Conservation (phyloP, 495 filamentous ascomycete genomes). For the Xylaria nigripes region DNA sequence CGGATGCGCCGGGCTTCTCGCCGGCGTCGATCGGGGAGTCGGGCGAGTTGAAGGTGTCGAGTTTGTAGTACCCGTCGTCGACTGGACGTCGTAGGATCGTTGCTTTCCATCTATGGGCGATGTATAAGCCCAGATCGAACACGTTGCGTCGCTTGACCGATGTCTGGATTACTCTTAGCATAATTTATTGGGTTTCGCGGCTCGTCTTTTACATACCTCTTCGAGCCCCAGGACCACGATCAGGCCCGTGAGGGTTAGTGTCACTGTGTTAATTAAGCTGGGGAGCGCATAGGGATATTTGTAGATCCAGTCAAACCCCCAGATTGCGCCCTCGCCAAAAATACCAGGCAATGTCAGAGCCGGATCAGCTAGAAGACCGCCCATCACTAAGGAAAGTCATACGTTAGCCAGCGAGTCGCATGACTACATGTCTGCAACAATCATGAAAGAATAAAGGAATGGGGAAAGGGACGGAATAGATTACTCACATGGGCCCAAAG, state of each 20-base stretch:
- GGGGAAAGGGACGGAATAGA: neutral
- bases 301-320: slow-evolving; percentile 46
- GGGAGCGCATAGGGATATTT: slow-evolving; percentile 61
- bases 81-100: neutral
- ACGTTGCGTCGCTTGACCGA: slow-evolving; percentile 31
- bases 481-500: slow-evolving; percentile 50
- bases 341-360: slow-evolving; percentile 50
- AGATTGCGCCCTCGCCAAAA: slow-evolving; percentile 45
- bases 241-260: slow-evolving; percentile 42
- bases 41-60: slow-evolving; percentile 13
- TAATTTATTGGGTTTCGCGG: slow-evolving; percentile 4
- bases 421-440: too few relatives aligned
- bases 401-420: too few relatives aligned
- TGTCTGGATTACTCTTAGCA: too few relatives aligned
- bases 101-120: slow-evolving; percentile 15
- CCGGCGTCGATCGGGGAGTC: slow-evolving; percentile 11
- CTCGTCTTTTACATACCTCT: slow-evolving; percentile 38
- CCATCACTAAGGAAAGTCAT: too few relatives aligned
- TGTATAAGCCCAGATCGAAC: slow-evolving; percentile 33
- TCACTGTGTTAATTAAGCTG: slow-evolving; percentile 54
- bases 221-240: slow-evolving; percentile 53
- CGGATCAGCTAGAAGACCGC: slow-evolving; percentile 58
- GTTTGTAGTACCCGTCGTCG: slow-evolving; percentile 15
- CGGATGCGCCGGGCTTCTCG: slow-evolving; percentile 1
- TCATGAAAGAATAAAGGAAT: neutral